Conservation (phyloP, 768 basidiomycete species). For the Cyclocybe cylindracea region DNA sequence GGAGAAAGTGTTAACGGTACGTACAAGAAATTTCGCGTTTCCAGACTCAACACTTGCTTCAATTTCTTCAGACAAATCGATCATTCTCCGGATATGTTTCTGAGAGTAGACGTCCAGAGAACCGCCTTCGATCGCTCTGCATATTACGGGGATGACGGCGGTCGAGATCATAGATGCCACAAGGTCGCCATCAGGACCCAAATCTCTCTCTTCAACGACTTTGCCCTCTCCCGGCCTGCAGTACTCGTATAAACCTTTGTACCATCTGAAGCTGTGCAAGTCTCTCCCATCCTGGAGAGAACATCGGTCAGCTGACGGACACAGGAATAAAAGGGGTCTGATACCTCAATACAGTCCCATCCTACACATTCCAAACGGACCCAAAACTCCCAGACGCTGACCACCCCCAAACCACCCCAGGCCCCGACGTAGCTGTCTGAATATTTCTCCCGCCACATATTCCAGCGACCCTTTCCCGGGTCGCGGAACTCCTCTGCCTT, state of each 20-base stretch:
- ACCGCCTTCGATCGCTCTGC: conserved; percentile 75
- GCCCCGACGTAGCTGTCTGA: conserved; percentile 84
- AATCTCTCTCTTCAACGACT: conserved; percentile 51
- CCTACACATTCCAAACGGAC: conserved; percentile 81
- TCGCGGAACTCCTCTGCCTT: conserved; percentile 81
- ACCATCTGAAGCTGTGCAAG: conserved; percentile 86
- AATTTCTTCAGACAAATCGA: conserved; percentile 80
- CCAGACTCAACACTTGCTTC: conserved; percentile 71
- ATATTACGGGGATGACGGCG: conserved; percentile 73
- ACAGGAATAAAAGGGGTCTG: conserved; percentile 18
- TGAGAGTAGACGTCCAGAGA: conserved; percentile 82
- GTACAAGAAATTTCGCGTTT: conserved; percentile 65
- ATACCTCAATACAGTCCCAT: conserved; percentile 85
- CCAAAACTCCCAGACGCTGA: conserved; percentile 96
- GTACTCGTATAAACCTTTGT: conserved; percentile 74
- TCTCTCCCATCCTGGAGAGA: conserved; percentile 45
- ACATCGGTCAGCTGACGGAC: background rate
- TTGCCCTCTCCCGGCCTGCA: conserved; percentile 50
- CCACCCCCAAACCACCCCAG: conserved; percentile 88
- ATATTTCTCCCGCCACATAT: conserved; percentile 73
- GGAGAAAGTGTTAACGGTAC: conserved; percentile 10
- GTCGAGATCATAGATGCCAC: conserved; percentile 89
- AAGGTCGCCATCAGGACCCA: conserved; percentile 85
- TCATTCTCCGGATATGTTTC: conserved; percentile 55
- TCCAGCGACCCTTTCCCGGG: conserved; percentile 67